Base-by-base conservation (phyloP, 805 yeast species). In the Kodamaea sagamina region DNA sequence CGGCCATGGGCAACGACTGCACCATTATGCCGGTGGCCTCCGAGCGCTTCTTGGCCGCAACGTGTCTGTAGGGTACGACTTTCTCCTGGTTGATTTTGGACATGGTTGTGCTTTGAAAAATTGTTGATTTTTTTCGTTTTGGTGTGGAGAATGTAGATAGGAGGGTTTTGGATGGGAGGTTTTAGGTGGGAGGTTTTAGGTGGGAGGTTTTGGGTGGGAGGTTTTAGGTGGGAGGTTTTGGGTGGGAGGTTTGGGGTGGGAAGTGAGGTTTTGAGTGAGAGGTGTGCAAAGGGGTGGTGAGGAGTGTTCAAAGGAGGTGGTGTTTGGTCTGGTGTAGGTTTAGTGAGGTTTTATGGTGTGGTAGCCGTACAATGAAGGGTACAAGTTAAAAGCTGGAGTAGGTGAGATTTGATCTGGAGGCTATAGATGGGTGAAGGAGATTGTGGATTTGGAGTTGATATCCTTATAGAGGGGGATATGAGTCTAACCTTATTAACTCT, bases 1-100 rank as follows among this genome's bases (percentile, higher is more conserved):
- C 85, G 3, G 82, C 82, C 82, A 81, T 77, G 24, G 86, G 85
- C 65, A 81, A 74, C 12, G 82, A 69, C 59, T 77, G 85, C 32
- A 77, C 62, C 36, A 77, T 65, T 61, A 76, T 67, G 8, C 72
- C 67, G 1, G 75, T 58, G 6, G 74, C 67, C 47, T 73, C 74
- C n/a, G 67, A 52, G 22, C 77, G 65, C 18, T 74, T 66, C 49
- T 73, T 74, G 28, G 78, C 75, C 39, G 77, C 72, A n/a, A 58
- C 56, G 53, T 77, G 82, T 42, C 56, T 56, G 64, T 76, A 77
- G n/a, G 67, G 68, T 12, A 66, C 55, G 9, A 63, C 65, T 38
- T 62, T 55, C 34, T 64, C 68, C 48, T 58, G 55, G 58, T 66
- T 66, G 36, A 58, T 54, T 48, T 61, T 59, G 31, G 62, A 53